Evolutionary conservation across 2,329 filamentous ascomycete genomes (phyloP).

Genomic region (Aspergillus cejpii): DNA sequence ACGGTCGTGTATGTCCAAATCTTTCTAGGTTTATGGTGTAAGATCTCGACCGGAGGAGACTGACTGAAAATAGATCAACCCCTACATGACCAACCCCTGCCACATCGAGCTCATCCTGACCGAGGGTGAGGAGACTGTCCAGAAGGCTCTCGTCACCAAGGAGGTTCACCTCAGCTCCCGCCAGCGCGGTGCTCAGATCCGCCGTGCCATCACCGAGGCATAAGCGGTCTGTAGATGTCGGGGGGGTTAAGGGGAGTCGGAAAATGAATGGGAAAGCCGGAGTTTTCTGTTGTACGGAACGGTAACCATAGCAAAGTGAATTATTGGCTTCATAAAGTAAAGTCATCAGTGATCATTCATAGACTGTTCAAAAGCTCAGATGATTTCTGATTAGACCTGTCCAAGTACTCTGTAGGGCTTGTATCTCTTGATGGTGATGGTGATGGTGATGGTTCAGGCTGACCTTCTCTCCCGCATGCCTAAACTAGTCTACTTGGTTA

Average conservation of each 20-base stretch:
- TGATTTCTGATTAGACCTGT: neutral
- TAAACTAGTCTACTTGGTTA: neutral
- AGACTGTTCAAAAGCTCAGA: too few species aligned
- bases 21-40: neutral
- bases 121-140: slow-evolving; percentile 90
- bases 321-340: too few species aligned
- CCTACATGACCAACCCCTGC: slow-evolving; percentile 99
- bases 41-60: neutral
- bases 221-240: slow-evolving; percentile 36
- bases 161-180: slow-evolving; percentile 73
- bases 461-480: neutral
- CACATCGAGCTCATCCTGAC: slow-evolving; percentile 99
- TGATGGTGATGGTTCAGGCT: neutral
- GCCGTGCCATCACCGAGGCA: slow-evolving; percentile 55
- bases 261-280: slow-evolving; percentile 33
- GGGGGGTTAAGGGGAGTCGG: slow-evolving; percentile 23
- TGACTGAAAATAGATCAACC: slow-evolving; percentile 74
- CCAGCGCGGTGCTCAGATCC: slow-evolving; percentile 70
- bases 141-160: slow-evolving; percentile 71
- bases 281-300: slow-evolving; percentile 33
- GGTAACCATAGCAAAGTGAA: too few species aligned
- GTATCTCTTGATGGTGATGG: too few species aligned
- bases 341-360: too few species aligned
- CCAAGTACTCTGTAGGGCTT: too few species aligned
- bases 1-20: slow-evolving; percentile 83